Evolutionary conservation across 2,329 filamentous ascomycete genomes (phyloP).

Genomic region (Arthrobotrys megalospora): DNA sequence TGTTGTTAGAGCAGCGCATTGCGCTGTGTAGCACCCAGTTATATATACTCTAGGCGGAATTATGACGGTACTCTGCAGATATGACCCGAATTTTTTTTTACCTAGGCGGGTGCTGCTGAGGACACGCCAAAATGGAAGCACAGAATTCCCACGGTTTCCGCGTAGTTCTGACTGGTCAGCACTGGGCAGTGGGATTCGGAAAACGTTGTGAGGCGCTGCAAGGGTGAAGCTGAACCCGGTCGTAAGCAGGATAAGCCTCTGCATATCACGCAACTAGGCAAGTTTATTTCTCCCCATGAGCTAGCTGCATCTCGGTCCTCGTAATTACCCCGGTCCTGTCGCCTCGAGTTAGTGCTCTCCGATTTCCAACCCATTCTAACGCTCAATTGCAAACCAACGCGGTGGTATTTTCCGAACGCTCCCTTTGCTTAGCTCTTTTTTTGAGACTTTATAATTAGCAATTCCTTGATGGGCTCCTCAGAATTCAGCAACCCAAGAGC

Average conservation of each 20-base stretch:
- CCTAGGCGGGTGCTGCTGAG: background rate
- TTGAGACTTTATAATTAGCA: constrained; percentile 16
- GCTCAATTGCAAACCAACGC: constrained; percentile 18
- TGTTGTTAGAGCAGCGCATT: background rate
- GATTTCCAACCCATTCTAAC: constrained; percentile 12
- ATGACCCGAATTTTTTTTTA: background rate
- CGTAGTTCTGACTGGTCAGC: background rate
- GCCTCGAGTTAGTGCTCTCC: background rate
- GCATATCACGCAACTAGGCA: constrained; percentile 24
- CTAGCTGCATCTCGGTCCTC: constrained; percentile 11
- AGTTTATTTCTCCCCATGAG: constrained; percentile 9
- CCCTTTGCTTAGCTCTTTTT: background rate
- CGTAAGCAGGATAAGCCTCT: constrained; percentile 27
- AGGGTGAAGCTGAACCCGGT: constrained; percentile 20
- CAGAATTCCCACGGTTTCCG: background rate
- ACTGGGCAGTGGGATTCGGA: background rate
- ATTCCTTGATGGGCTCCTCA: background rate
- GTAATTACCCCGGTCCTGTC: constrained; percentile 3
- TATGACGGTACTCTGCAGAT: background rate
- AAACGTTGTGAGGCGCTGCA: constrained; percentile 6
- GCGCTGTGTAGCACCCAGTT: constrained; percentile 7
- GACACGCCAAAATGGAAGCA: background rate
- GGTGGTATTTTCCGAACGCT: background rate
- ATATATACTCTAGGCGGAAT: constrained; percentile 14
- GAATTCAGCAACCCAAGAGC: background rate